A percentile compares a stretch with the other conserved stretches of the same genome.
phyloP scores from a whole-genome alignment of 2,329 filamentous ascomycete genomes.

The Hypoxylon sp. region DNA sequence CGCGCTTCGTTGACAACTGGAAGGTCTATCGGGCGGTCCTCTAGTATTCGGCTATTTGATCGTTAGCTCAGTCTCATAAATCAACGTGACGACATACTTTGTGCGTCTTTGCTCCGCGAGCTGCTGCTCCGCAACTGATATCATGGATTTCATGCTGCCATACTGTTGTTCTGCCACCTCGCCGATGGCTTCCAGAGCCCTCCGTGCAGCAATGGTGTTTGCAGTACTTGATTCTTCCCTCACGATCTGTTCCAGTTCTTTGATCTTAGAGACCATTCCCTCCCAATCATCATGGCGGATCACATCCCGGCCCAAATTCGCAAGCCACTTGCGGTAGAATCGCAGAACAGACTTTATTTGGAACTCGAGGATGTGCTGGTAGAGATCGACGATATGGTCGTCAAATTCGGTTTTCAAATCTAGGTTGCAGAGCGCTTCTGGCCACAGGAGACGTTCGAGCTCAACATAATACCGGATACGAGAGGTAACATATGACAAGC shows the following conservation, averaged over 20 bases:
- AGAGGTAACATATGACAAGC: slow-evolving; percentile 51
- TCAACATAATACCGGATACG: slow-evolving; percentile 51
- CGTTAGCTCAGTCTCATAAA: no score
- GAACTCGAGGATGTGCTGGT: slow-evolving; percentile 52
- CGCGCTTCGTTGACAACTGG: slow-evolving; percentile 17
- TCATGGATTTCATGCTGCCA: no score
- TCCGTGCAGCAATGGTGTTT: neutral
- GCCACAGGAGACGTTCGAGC: slow-evolving; percentile 47
- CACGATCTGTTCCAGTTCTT: slow-evolving; percentile 15
- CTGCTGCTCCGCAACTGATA: no score
- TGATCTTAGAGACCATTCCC: slow-evolving; percentile 25
- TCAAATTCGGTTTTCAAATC: slow-evolving; percentile 35
- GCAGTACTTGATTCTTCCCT: slow-evolving; percentile 4
- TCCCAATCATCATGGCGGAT: slow-evolving; percentile 40
- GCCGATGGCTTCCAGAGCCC: neutral
- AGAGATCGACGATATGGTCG: slow-evolving; percentile 46
- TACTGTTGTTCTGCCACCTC: neutral
- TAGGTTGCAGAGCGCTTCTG: slow-evolving; percentile 7
- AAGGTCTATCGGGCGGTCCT: slow-evolving; percentile 9
- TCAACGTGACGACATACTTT: no score
- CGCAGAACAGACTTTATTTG: slow-evolving; percentile 52
- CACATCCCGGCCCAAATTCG: slow-evolving; percentile 30
- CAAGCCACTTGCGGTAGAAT: slow-evolving; percentile 44
- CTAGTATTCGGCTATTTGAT: no score
- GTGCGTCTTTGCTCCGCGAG: no score